phyloP scores from a whole-genome alignment of 148 eudicot genomes.

The Rhododendron henanense region DNA sequence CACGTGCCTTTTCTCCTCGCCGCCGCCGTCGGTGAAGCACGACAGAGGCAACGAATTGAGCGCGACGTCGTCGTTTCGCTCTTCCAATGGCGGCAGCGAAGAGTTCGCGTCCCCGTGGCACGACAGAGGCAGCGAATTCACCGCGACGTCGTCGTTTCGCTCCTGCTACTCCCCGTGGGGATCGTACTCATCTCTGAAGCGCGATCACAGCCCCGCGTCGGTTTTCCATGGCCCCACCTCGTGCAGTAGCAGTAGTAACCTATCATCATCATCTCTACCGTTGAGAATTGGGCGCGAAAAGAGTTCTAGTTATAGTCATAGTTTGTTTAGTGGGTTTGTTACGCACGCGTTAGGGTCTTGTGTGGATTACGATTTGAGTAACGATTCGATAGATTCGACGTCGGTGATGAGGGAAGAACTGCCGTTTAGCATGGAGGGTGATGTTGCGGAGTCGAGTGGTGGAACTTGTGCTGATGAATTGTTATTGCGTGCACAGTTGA shows the following conservation, averaged over 20 bases:
- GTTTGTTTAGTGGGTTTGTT: slow-evolving; percentile 59
- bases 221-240: slow-evolving; percentile 64
- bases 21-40: slow-evolving; percentile 37
- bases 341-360: slow-evolving; percentile 51
- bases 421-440: slow-evolving; percentile 73
- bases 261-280: slow-evolving; percentile 45
- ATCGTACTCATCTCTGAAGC: slow-evolving; percentile 39
- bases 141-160: slow-evolving; percentile 56
- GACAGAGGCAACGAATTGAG: slow-evolving; percentile 4
- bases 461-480: slow-evolving; percentile 44
- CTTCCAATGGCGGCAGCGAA: slow-evolving; percentile 26
- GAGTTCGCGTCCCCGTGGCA: slow-evolving; percentile 36
- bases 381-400: slow-evolving; percentile 17
- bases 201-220: slow-evolving; percentile 84
- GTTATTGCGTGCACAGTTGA: slow-evolving; percentile 60
- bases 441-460: slow-evolving; percentile 18
- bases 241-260: slow-evolving; percentile 26
- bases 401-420: slow-evolving; percentile 43
- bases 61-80: slow-evolving; percentile 10
- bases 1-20: slow-evolving; percentile 45
- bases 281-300: slow-evolving; percentile 29
- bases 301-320: slow-evolving; percentile 24
- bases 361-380: slow-evolving; percentile 49
- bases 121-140: slow-evolving; percentile 42
- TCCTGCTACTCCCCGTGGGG: slow-evolving; percentile 31